Evolutionary conservation across 441 rosid species (phyloP), one percentile per base, ranked within the genome.

Genomic region (Erodium trifolium): DNA sequence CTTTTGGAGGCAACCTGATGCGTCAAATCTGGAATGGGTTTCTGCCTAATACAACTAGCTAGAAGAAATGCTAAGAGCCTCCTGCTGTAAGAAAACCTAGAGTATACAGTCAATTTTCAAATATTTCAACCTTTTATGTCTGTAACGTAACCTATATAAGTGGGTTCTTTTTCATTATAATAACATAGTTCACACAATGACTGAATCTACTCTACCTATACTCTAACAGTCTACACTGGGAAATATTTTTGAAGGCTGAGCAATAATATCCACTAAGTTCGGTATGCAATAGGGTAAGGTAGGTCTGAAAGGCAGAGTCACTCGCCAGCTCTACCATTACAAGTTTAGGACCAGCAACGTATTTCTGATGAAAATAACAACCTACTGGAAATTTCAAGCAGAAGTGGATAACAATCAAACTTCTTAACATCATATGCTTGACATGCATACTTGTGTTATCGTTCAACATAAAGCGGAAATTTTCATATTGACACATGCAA

Each of bases 31-130:
- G 35, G 73, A 67, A 68, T 23, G 57, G 19, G 49, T 68, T 43
- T 78, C 72, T 72, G 70, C 77, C 59, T 39, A 41, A 55, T 68
- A 70, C 41, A 37, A 37, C 55, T 69, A 65, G 72, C 64, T 19
- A 18, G 34, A 73, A 69, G 78, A 72, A 65, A 74, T 39, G 5
- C 55, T 67, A 41, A 18, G 67, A 77, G 41, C 31, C 17, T 67
- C 72, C 57, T 37, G 35, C 67, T 66, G 34, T 43, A 43, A 68
- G 37, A 29, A 65, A 68, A 37, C 62, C 12, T 18, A 37, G 14
- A 70, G 51, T 23, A 23, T 34, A 10, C n/a, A 70, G 67, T 67
- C 12, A 27, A 13, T 53, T 55, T 63, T 68, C 45, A 60, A 45
- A 45, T 45, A 45, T 45, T 16, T 12, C 45, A 47, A 14, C 23